Percentiles rank a stretch among this genome's conserved stretches.
Conservation (phyloP, 2,329 filamentous ascomycete genomes). For the Fusarium praegraminearum region DNA sequence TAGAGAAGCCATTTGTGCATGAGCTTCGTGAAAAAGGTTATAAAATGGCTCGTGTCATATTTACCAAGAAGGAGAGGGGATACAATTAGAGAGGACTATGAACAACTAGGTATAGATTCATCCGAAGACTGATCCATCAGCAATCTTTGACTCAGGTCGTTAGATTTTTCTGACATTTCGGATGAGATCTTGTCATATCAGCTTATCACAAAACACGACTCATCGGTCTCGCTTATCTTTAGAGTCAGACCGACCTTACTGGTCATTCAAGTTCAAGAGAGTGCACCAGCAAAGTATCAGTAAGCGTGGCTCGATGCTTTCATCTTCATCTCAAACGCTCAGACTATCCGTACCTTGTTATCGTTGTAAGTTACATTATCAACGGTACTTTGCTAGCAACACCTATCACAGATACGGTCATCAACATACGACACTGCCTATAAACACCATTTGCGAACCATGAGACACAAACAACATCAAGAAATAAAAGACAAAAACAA, state of each 20-base stretch:
- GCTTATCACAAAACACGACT: slow-evolving; percentile 12
- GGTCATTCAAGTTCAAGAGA: neutral
- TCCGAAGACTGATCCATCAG: neutral
- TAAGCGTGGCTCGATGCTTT: neutral
- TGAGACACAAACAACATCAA: neutral
- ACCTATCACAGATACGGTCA: neutral
- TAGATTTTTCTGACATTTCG: neutral
- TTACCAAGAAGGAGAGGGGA: neutral
- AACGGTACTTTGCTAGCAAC: neutral
- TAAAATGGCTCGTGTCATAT: neutral
- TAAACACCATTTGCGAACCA: slow-evolving; percentile 29
- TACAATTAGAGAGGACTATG: neutral
- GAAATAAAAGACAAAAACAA: neutral
- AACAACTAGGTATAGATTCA: neutral
- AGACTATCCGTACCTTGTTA: neutral
- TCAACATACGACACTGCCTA: neutral
- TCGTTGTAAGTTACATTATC: neutral
- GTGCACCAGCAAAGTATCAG: neutral
- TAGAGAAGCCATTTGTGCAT: neutral
- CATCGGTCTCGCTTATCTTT: slow-evolving; percentile 23
- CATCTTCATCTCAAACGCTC: no score
- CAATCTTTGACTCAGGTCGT: neutral
- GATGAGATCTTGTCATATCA: slow-evolving; percentile 8
- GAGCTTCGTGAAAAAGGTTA: neutral
- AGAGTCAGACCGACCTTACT: neutral